These are phyloP conservation scores for Eurotiales sp. DNA, from an alignment of 2,329 filamentous ascomycete species.

Conservation along the genomic window DNA sequence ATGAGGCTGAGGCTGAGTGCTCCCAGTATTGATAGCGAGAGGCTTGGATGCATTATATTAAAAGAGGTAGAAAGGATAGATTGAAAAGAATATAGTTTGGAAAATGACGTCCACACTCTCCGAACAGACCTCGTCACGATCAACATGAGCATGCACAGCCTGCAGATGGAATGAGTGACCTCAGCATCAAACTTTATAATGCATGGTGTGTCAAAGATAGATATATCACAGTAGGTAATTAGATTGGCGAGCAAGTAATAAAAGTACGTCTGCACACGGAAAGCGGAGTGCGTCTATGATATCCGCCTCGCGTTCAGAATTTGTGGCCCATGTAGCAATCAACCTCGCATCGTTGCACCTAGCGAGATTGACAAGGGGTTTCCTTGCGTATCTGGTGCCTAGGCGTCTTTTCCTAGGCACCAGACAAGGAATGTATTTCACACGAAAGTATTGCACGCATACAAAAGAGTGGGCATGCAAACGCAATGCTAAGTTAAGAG, in stretches of 20 bases:
- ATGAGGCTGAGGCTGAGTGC: slow-evolving; percentile 6
- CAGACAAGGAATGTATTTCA: too few species aligned
- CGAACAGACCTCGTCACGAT: background rate
- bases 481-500: too few species aligned
- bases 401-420: too few species aligned
- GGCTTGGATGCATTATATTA: slow-evolving; percentile 1
- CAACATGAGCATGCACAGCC: background rate
- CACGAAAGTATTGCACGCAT: too few species aligned
- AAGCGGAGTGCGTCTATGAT: too few species aligned
- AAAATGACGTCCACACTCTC: background rate
- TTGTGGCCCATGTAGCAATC: background rate
- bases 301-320: too few species aligned
- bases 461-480: too few species aligned
- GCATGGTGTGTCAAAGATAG: background rate
- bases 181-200: background rate
- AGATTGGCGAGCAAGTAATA: background rate
- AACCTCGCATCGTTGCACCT: background rate
- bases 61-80: background rate
- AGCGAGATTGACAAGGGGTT: too few species aligned
- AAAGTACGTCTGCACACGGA: background rate
- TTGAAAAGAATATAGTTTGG: background rate
- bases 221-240: background rate
- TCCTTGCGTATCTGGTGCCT: too few species aligned
- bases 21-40: slow-evolving; percentile 5
- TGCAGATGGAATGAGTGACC: slow-evolving; percentile 4